Evolutionary conservation across 495 filamentous ascomycete genomes (phyloP).

Genomic region (Talaromyces ruber): DNA sequence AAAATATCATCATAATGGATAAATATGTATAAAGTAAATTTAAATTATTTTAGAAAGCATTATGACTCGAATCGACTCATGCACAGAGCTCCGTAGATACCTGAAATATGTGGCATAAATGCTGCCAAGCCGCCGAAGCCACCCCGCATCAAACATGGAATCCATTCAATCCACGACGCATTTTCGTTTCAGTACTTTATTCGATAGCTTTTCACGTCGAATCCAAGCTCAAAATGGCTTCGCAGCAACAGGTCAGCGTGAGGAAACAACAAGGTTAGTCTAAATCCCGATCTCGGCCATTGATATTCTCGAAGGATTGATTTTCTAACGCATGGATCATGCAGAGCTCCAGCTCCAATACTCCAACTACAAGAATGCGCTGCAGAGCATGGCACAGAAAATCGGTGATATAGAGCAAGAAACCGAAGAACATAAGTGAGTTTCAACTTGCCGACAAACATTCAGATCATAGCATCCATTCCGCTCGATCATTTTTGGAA

Average conservation of each 20-base stretch:
- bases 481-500: background rate
- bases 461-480: background rate
- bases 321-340: constrained; percentile 8
- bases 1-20: too few species aligned
- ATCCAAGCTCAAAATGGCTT: constrained; percentile 22
- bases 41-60: too few species aligned
- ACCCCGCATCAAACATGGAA: background rate
- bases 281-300: background rate
- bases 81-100: background rate
- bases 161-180: background rate
- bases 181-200: background rate
- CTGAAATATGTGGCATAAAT: background rate
- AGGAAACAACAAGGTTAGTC: constrained; percentile 80
- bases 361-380: constrained; percentile 87
- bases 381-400: constrained; percentile 90
- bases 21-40: too few species aligned
- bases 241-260: constrained; percentile 38
- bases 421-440: constrained; percentile 95
- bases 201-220: background rate
- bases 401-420: constrained; percentile 97
- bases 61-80: too few species aligned
- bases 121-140: background rate
- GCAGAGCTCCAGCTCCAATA: constrained; percentile 91
- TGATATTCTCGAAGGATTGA: constrained; percentile 12
- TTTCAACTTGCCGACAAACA: constrained; percentile 6